Evolutionary conservation across 768 basidiomycete genomes (phyloP).

Genomic region (Russula vinacea): DNA sequence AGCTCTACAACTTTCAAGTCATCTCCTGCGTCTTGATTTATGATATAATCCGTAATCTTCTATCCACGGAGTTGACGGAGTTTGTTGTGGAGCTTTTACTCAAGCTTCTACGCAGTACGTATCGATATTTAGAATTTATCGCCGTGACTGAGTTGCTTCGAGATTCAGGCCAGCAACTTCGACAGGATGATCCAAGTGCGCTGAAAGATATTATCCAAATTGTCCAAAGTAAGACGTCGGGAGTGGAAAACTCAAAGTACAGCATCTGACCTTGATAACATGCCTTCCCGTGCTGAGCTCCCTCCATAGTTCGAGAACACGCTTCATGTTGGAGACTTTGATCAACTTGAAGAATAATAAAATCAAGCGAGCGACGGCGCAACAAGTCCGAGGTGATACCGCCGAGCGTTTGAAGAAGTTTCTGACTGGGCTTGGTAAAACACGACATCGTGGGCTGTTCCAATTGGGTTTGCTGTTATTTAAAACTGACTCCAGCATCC

Average conservation of each 20-base stretch:
- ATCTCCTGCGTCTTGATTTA: conserved; percentile 86
- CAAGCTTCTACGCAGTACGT: conserved; percentile 76
- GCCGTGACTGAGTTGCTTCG: conserved; percentile 1
- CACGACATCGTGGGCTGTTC: conserved; percentile 55
- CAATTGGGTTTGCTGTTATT: conserved; percentile 1
- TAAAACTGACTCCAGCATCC: conserved; percentile 7
- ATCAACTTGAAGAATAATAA: conserved; percentile 92
- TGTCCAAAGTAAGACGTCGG: conserved; percentile 68
- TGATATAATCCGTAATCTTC: conserved; percentile 77
- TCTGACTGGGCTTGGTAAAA: conserved; percentile 70
- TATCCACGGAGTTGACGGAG: conserved; percentile 65
- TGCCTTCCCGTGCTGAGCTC: background rate
- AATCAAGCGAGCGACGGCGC: conserved; percentile 56
- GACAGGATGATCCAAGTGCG: conserved; percentile 87
- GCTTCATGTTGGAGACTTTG: conserved; percentile 94
- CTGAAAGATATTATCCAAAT: conserved; percentile 87
- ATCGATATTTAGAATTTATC: background rate
- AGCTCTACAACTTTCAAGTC: conserved; percentile 95
- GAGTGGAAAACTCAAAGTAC: conserved; percentile 54
- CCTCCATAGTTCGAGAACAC: conserved; percentile 70
- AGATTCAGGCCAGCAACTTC: conserved; percentile 92
- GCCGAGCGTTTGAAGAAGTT: conserved; percentile 89
- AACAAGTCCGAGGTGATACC: conserved; percentile 70
- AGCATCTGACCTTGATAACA: background rate
- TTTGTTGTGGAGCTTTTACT: conserved; percentile 83